Evolutionary conservation across 305 asterid species (phyloP).

Genomic region (Fraxinus xanthoxyloides): DNA sequence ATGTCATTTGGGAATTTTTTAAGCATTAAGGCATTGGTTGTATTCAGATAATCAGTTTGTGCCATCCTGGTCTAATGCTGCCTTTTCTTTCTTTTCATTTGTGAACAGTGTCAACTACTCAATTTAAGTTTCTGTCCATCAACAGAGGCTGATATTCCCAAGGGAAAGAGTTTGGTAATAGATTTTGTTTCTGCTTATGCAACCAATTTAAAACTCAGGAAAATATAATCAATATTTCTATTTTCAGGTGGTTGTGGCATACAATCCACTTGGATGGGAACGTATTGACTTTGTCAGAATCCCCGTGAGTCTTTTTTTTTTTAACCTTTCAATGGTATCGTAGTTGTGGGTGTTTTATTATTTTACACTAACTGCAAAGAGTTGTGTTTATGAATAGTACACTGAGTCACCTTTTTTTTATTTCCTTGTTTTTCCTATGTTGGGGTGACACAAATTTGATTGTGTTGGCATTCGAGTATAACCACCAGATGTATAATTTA

Average conservation of each 20-base stretch:
- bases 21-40: neutral
- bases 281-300: slow-evolving; percentile 66
- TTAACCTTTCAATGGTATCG: neutral
- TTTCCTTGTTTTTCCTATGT: neutral
- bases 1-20: neutral
- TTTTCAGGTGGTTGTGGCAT: slow-evolving; percentile 65
- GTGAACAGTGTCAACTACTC: slow-evolving; percentile 68
- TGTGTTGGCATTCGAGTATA: neutral
- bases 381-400: neutral
- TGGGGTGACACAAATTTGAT: neutral
- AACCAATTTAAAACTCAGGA: neutral
- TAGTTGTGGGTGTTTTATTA: neutral
- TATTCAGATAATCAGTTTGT: neutral
- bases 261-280: slow-evolving; percentile 76
- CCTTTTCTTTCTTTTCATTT: slow-evolving; percentile 6
- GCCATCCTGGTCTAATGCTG: slow-evolving; percentile 10
- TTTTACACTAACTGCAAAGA: neutral
- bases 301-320: slow-evolving; percentile 51
- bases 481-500: slow-evolving; percentile 8
- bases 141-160: slow-evolving; percentile 60
- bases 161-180: slow-evolving; percentile 65
- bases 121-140: slow-evolving; percentile 80
- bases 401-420: neutral
- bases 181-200: slow-evolving; percentile 7
- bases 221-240: slow-evolving; percentile 16